Base-by-base conservation (phyloP, 192 early-diverging fungal species). In the Phlyctochytrium planicorne region DNA sequence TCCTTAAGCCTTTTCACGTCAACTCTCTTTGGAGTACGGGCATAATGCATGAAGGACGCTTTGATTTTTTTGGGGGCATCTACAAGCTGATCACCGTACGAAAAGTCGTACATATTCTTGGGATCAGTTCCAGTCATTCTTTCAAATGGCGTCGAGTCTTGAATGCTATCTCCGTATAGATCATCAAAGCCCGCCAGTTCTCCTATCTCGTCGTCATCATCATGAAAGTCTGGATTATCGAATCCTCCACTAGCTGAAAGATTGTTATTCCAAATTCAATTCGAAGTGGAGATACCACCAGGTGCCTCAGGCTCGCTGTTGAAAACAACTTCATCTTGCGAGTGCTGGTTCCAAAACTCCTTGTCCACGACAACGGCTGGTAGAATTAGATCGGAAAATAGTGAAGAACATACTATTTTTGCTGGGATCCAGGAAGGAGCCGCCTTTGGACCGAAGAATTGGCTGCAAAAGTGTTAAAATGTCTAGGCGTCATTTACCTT, bases 1-100 rank as follows among this genome's bases (percentile, higher is more conserved):
- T 98, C 96, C 75, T 98, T 98, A 53, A 98, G 83, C 68, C 87
- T 88, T 78, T 91, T 94, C 27, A 98, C 93, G 75, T 98, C 94
- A 10, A 97, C 92, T 33, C 91, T 86, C 81, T 98, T 98, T 65
- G 94, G 94, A 29, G 86, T 86, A 60, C 86, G 86, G 33, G 94
- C 91, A 72, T 91, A 97, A 70, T 88, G 92, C 23, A 82, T 68
- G 24, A 67, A 70, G 10, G 73, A 69, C 0, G 81, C 71, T 70
- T 89, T 91, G 2, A 73, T 62, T 65, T 77, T 77, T 64, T 69
- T 66, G 30, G 83, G 78, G 59, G 73, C 65, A 34, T 62, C 71
- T 1, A 84, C 80, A 23, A 84, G 66, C 16, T 74, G 62, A 55
- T 80, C 76, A 2, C 82, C 80, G 68, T 65, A 84, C 69, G 61